Percentiles rank a stretch among this genome's conserved stretches.
Evolutionary conservation across 805 yeast genomes (phyloP).

Genomic region (Starmera quercuum): DNA sequence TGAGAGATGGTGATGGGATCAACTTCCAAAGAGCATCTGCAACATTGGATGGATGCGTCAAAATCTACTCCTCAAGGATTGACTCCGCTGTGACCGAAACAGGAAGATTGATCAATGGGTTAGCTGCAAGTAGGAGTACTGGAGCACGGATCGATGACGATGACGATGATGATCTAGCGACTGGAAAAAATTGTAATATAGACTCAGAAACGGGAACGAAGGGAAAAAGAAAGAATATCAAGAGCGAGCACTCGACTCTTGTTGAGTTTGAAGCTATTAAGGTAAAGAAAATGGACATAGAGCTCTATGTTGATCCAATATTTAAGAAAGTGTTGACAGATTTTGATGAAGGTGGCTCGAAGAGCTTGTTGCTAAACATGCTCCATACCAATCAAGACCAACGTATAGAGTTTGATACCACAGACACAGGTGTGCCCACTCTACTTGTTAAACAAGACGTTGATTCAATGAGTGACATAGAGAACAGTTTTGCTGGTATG

Average conservation of each 20-base stretch:
- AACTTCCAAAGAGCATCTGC: slow-evolving; percentile 89
- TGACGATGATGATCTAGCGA: slow-evolving; percentile 15
- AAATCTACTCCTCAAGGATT: slow-evolving; percentile 85
- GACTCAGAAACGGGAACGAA: not conserved
- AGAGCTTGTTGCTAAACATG: slow-evolving; percentile 55
- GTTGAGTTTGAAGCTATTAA: slow-evolving; percentile 41
- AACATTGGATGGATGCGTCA: slow-evolving; percentile 90
- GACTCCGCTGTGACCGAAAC: slow-evolving; percentile 91
- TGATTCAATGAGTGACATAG: slow-evolving; percentile 7
- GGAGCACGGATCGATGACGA: slow-evolving; percentile 17
- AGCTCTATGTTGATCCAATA: slow-evolving; percentile 56
- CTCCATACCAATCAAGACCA: slow-evolving; percentile 44
- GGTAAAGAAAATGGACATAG: slow-evolving; percentile 49
- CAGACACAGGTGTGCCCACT: slow-evolving; percentile 12
- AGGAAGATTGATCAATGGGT: slow-evolving; percentile 70
- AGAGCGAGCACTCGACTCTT: slow-evolving; percentile 30
- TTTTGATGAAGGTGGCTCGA: slow-evolving; percentile 74
- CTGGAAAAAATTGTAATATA: not conserved
- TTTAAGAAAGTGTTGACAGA: slow-evolving; percentile 64
- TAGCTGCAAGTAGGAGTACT: slow-evolving; percentile 32
- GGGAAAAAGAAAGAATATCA: slow-evolving; percentile 18
- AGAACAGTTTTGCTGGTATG: slow-evolving; percentile 10
- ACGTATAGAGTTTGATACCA: slow-evolving; percentile 60
- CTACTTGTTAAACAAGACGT: slow-evolving; percentile 1
- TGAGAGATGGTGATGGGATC: slow-evolving; percentile 70